Base-by-base conservation (phyloP, 2,329 filamentous ascomycete species). In the Paecilomyces variotii region DNA sequence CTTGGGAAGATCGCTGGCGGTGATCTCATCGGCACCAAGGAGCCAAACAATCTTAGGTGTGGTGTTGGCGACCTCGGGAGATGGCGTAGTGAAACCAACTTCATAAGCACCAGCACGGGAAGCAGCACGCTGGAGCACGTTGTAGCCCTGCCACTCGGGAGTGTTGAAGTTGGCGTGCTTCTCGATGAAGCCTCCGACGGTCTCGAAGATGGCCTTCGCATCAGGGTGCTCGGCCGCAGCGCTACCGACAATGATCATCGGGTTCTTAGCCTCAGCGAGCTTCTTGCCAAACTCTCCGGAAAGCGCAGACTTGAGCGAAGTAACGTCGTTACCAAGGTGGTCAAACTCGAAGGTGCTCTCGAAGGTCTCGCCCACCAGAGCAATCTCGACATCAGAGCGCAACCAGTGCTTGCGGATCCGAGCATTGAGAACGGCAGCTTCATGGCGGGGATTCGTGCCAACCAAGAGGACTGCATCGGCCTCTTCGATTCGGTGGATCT, bases 371-470 rank as follows among this genome's bases (percentile, higher is more conserved):
- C 94, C 94, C 65, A 99, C 87, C 60, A 97, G 85, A 64, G 88
- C 94, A 68, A 99, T 86, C 74, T 97, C 89, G 26, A 99, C 85
- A 67, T 97, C 92, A 35, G 94, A 97, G 66, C 92, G 88, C 66
- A 99, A 82, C 89, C 93, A 99, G 76, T 97, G 92, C 82, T 99
- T 99, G 70, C 94, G 86, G 72, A 99, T 99, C 65, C 94, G 90
- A 63, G 93, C 92, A 71, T 99, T 99, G 52, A 99, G 84, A 54
- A 94, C 91, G 58, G 94, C 91, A 61, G 94, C 94, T 79, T 99
- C 94, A 72, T 96, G 91, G 66, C 94, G 87, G 49, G 94, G 89
- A 80, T 99, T 99, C 73, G 90, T 97, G 65, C 93, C 94, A 63
- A 99, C 85, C 60, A 99, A 86, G 57, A 99, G 87, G 60, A 99